phyloP scores from a whole-genome alignment of 805 yeast genomes.

The Hanseniaspora lindneri region DNA sequence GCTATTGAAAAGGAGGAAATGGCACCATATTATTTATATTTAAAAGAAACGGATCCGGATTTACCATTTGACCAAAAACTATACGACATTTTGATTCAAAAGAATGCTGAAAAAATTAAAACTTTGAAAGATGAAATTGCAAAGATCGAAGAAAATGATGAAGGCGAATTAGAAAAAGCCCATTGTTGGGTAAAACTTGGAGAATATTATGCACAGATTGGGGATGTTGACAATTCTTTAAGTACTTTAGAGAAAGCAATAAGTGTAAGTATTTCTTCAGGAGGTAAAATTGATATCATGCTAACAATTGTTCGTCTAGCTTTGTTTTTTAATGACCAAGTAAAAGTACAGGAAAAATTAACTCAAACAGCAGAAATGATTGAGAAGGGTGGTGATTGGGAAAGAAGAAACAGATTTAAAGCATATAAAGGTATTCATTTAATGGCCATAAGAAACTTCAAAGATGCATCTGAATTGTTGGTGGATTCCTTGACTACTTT shows the following conservation, averaged over 20 bases:
- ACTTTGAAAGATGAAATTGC: slow-evolving; percentile 36
- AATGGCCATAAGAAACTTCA: slow-evolving; percentile 74
- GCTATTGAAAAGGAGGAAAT: slow-evolving; percentile 49
- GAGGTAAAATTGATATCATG: slow-evolving; percentile 76
- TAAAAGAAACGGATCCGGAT: slow-evolving; percentile 38
- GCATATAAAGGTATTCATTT: slow-evolving; percentile 78
- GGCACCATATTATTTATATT: slow-evolving; percentile 72
- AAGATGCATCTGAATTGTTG: slow-evolving; percentile 70
- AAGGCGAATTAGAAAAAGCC: slow-evolving; percentile 74
- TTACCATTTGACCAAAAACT: slow-evolving; percentile 50
- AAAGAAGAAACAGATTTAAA: slow-evolving; percentile 87
- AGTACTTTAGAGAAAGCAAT: slow-evolving; percentile 58
- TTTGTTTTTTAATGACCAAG: slow-evolving; percentile 73
- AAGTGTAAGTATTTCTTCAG: slow-evolving; percentile 72
- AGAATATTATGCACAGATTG: slow-evolving; percentile 74
- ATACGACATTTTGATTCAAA: slow-evolving; percentile 39
- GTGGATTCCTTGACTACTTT: slow-evolving; percentile 91
- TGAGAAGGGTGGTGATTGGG: slow-evolving; percentile 99
- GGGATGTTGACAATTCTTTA: slow-evolving; percentile 64
- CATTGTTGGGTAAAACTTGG: slow-evolving; percentile 71
- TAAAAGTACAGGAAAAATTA: slow-evolving; percentile 55
- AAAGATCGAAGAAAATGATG: slow-evolving; percentile 48
- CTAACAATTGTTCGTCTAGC: slow-evolving; percentile 78
- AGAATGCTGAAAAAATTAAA: slow-evolving; percentile 45
- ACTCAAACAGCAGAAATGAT: slow-evolving; percentile 63